Base-by-base conservation (phyloP, 2,329 filamentous ascomycete genomes). In the Colletotrichum plurivorum region DNA sequence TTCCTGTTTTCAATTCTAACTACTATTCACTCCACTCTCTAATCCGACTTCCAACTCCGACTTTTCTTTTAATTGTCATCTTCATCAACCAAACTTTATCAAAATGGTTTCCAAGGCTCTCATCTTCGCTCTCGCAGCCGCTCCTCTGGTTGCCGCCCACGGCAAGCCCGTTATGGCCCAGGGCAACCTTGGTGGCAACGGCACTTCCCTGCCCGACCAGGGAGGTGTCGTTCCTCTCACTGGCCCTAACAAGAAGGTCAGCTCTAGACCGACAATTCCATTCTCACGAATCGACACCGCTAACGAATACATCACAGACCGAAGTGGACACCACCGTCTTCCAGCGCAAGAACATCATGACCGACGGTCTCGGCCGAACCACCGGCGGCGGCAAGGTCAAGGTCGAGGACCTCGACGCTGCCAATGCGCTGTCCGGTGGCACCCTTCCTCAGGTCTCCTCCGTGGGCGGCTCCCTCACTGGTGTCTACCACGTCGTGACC, bases 251-350 rank as follows among this genome's bases (percentile, higher is more conserved):
- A 73, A 71, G 41, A 72, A 77, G 65, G 75, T 74, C 10, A 13
- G 69, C 20, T 48, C 8, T 9, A 13, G 12, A 12, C 9, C 18
- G 25, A 20, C 1, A 10, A 13, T 22, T 9, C 48, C 46, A 54
- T 13, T 13, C 43, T n/a, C 27, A 46, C 56, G 2, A 8, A 36
- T 6, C 4, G 18, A 12, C 18, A 8, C 36, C 5, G 22, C 67
- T 68, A 36, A 69, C n/a, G 6, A 3, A 2, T 4, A 2, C 22
- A n/a, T 8, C 15, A 4, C 45, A 75, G 70, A 84, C 82, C 2
- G 82, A 85, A 72, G 73, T 80, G 41, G 83, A 85, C 73, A 84
- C 83, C 36, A 84, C 83, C 45, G 78, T 84, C 71, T 85, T 85
- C 77, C 66, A 70, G 20, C 74, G 71, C 18, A 78, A 73, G 71